Conservation (phyloP, 176 grass and related monocot genomes). For the Bromus sterilis region DNA sequence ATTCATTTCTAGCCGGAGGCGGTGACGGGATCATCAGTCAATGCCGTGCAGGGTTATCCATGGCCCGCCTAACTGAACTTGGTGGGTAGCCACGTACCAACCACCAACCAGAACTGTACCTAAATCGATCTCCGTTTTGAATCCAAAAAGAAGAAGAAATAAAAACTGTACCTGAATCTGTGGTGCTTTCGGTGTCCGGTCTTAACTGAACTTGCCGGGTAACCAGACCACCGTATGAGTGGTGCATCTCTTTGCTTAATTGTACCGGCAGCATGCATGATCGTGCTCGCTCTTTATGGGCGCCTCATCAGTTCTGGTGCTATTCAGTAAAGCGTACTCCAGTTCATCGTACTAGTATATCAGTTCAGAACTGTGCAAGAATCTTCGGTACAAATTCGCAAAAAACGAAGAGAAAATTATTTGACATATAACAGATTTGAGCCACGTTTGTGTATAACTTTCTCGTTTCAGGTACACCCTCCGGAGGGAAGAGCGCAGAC, state of each 20-base stretch:
- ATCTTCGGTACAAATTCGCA: too few species aligned
- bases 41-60: neutral
- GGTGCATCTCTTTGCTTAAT: too few species aligned
- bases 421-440: too few species aligned
- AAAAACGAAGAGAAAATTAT: too few species aligned
- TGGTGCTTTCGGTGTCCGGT: too few species aligned
- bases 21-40: conserved; percentile 20
- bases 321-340: too few species aligned
- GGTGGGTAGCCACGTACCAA: neutral
- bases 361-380: neutral
- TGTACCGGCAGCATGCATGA: neutral
- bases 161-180: neutral
- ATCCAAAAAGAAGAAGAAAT: too few species aligned
- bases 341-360: too few species aligned
- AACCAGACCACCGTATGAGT: too few species aligned
- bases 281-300: neutral
- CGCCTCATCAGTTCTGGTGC: neutral
- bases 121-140: neutral
- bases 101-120: neutral
- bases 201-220: too few species aligned
- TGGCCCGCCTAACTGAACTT: neutral
- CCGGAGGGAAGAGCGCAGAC: conserved; percentile 14
- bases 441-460: too few species aligned
- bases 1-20: neutral
- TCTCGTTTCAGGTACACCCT: conserved; percentile 23